Evolutionary conservation across 371 early-diverging fungal species (phyloP), one percentile per base, ranked within the genome.

Genomic region (Mucor mucedo): DNA sequence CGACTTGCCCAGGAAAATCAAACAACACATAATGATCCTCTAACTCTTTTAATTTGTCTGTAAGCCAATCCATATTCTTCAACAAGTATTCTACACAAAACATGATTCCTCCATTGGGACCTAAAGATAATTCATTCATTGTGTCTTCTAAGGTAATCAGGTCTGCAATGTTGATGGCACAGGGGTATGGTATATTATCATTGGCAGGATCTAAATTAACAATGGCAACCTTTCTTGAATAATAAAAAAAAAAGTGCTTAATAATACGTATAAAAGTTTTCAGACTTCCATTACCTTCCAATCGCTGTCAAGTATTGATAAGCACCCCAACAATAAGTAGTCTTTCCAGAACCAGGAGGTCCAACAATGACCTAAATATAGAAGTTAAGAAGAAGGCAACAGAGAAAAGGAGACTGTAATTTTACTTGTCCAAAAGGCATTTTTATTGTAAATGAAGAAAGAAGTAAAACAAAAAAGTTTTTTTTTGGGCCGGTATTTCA

Each of bases 1-100:
- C 99, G 8, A 99, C 97, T 77, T 99, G 99, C 0, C 99, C 99
- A 4, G 99, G 99, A 58, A 93, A 98, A 75, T 99, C 99, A 80
- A 99, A 95, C 2, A 99, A 72, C 47, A 97, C 80, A 76, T 96
- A 99, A 49, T 89, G 86, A 45, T 93, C 96, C 78, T 72, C 85
- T 27, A 87, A 82, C 2, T 82, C 71, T 61, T 93, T 87, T 61
- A 95, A 72, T 70, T 92, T 89, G 7, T 96, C 92, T 32, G 90
- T 84, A 2, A 98, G 79, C 94, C 98, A 99, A 55, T 92, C 95
- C 66, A 98, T 83, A 76, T 98, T 98, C 62, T 97, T 91, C 30
- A 89, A 85, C 16, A 98, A 83, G 68, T 87, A 94, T 77, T 99
- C 97, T 72, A 99, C 87, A 77, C 98, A 97, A 73, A 95, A 95